A percentile compares a stretch with the other conserved stretches of the same genome.
These are phyloP conservation scores for Lactifluus volemus DNA, from an alignment of 768 basidiomycete species.

Conservation along the genomic window DNA sequence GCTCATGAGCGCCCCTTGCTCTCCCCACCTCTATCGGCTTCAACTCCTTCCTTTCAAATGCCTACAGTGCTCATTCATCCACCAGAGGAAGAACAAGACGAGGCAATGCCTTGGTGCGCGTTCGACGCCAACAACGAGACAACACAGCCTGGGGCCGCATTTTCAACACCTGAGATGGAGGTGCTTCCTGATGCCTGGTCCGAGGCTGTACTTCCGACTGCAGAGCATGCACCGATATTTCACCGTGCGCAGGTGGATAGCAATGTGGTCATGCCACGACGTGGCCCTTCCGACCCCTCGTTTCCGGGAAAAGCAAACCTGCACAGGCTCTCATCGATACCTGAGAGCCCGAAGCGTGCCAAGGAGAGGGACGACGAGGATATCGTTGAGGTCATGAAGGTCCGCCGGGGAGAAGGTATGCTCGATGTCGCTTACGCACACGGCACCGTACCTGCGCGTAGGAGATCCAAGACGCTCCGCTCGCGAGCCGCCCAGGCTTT, in stretches of 20 bases:
- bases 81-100: conserved; percentile 31
- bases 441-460: conserved; percentile 18
- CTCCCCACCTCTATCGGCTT: conserved; percentile 25
- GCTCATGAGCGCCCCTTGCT: conserved; percentile 11
- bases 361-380: conserved; percentile 25
- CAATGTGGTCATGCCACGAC: conserved; percentile 25
- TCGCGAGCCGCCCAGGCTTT: conserved; percentile 29
- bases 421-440: conserved; percentile 20
- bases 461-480: conserved; percentile 29
- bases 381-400: conserved; percentile 30
- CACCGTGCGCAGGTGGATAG: conserved; percentile 22
- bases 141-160: conserved; percentile 14
- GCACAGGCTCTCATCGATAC: conserved; percentile 4
- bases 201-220: conserved; percentile 19
- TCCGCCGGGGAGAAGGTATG: conserved; percentile 26
- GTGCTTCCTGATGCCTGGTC: conserved; percentile 24
- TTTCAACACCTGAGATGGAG: conserved; percentile 26
- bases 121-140: conserved; percentile 26
- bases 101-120: conserved; percentile 28
- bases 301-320: neutral
- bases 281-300: conserved; percentile 16
- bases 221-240: conserved; percentile 27
- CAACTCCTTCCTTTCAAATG: conserved; percentile 20
- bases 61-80: conserved; percentile 31
- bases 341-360: conserved; percentile 11